Conservation (phyloP, 2,329 filamentous ascomycete species). For the Zymoseptoria tritici region DNA sequence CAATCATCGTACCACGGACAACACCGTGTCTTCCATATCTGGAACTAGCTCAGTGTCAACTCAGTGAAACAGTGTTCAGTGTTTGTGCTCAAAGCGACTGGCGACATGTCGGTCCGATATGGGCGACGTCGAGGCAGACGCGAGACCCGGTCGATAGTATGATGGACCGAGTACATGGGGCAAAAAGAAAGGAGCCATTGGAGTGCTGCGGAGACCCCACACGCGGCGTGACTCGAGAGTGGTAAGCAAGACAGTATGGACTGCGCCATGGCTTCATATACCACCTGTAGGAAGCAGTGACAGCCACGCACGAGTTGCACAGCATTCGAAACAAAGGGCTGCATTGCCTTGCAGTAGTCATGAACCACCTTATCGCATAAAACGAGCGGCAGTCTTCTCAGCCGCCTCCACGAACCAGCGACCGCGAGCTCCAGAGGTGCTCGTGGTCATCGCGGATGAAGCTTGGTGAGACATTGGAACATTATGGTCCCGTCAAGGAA, state of each 20-base stretch:
- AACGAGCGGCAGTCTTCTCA: not conserved
- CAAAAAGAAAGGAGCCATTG: no score
- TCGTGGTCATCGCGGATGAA: no score
- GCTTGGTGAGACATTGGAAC: no score
- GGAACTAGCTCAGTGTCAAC: not conserved
- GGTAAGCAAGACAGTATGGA: not conserved
- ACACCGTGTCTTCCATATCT: not conserved
- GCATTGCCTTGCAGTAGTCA: not conserved
- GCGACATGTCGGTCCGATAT: not conserved
- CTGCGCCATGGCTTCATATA: not conserved
- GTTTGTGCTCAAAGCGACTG: not conserved
- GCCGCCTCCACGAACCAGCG: no score
- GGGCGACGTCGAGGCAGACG: not conserved
- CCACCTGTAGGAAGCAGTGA: not conserved
- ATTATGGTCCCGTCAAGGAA: no score
- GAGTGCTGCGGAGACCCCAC: no score
- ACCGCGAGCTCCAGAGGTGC: no score
- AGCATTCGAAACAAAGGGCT: not conserved
- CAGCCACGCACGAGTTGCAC: not conserved
- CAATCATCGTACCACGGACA: not conserved
- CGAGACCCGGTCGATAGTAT: not conserved
- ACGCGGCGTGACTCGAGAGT: no score
- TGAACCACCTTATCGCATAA: not conserved
- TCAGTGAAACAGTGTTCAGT: not conserved
- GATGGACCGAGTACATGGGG: not conserved